Evolutionary conservation across 805 yeast genomes (phyloP), one percentile per base, ranked within the genome.

Genomic region (Sugiyamaella mastotermitis): DNA sequence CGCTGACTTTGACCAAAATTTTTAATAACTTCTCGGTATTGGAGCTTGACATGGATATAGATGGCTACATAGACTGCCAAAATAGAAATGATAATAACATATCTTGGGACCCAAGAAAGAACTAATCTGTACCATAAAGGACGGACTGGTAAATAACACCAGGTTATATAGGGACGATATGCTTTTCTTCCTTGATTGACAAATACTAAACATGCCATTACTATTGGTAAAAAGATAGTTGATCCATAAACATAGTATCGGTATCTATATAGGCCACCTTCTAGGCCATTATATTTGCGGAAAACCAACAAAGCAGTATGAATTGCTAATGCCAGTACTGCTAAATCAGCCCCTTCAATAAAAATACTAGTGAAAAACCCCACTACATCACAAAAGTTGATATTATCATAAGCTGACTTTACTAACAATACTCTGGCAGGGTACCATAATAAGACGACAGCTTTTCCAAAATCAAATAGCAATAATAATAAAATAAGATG

Each of bases 271-370:
- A 87, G 64, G 0, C 95, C 95, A 10, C 90, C 94, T 58, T 83
- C 90, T 9, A 22, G 33, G 40, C 60, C 64, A n/a, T 61, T 61
- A 17, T 61, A 56, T 41, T 61, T 56, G 41, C 69, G 66, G 57
- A 84, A 83, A 3, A 87, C 80, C 21, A 85, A 62, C 30, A 86
- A 54, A 19, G 77, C 84, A 7, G 90, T 81, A 60, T 87, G 95
- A 11, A 86, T 60, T 1, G 96, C 95, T 61, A 87, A 82, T 24
- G 80, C 71, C 22, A 85, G 63, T 37, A 86, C 87, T 13, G 92
- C 87, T 24, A 85, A 54, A 59, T 87, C 97, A 1, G 88, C 86
- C 15, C 94, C 94, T 58, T 84, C 94, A 10, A 83, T 80, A 16
- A 85, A 71, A 27, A 78, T 68, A 3, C 88, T 83, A 1, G 94